These are phyloP conservation scores for Mollisia scopiformis DNA, from an alignment of 2,329 filamentous ascomycete species.

Conservation along the genomic window DNA sequence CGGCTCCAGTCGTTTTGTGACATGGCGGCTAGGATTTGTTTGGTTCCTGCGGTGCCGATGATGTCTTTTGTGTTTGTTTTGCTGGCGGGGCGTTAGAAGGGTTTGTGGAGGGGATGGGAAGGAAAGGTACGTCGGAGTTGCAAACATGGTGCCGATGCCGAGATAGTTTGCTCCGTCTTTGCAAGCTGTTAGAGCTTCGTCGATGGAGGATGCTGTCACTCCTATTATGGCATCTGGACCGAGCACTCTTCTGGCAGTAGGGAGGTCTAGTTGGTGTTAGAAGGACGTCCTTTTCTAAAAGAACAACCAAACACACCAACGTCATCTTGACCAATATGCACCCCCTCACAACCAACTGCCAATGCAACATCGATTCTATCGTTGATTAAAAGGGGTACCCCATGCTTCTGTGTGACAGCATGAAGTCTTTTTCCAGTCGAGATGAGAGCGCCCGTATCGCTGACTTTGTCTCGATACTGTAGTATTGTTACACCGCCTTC, in stretches of 20 bases:
- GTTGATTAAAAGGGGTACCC: constrained; percentile 86
- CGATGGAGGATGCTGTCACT: constrained; percentile 76
- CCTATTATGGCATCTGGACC: constrained; percentile 83
- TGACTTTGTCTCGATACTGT: constrained; percentile 88
- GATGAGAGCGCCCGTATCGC: constrained; percentile 73
- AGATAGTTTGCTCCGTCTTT: constrained; percentile 84
- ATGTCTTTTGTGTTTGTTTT: constrained; percentile 87
- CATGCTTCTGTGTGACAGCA: constrained; percentile 64
- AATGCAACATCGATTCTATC: constrained; percentile 89
- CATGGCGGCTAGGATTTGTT: constrained; percentile 66
- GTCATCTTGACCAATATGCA: constrained; percentile 95
- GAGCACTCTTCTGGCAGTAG: constrained; percentile 70
- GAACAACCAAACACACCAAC: constrained; percentile 57
- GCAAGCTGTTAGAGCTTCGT: constrained; percentile 75
- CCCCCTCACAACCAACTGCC: constrained; percentile 84
- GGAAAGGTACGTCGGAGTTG: constrained; percentile 70
- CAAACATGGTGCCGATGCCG: constrained; percentile 87
- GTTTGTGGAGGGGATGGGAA: not conserved
- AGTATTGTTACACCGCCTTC: constrained; percentile 83
- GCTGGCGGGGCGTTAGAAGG: constrained; percentile 45
- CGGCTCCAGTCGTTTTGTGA: constrained; percentile 27
- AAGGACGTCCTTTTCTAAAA: constrained; percentile 1
- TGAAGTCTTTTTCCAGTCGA: constrained; percentile 74
- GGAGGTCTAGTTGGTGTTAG: constrained; percentile 50
- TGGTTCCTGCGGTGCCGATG: constrained; percentile 73